A percentile compares a stretch with the other conserved stretches of the same genome.
Evolutionary conservation across 2,329 filamentous ascomycete genomes (phyloP).

Genomic region (Zymoseptoria brevis): DNA sequence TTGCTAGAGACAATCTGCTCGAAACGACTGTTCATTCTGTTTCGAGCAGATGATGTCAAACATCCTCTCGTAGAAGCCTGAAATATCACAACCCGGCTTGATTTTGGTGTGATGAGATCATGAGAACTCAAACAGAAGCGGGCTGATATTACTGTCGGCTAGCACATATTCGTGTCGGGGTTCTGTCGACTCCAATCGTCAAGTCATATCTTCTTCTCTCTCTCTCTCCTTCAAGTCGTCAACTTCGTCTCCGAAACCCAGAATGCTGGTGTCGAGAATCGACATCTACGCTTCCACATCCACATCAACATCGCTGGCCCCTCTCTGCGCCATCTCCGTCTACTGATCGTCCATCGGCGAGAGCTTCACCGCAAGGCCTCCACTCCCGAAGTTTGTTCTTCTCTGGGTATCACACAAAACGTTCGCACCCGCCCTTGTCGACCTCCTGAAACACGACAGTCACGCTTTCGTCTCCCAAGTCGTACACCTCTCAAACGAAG

Average conservation of each 20-base stretch:
- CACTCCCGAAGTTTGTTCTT: background rate
- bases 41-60: too few relatives aligned
- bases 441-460: background rate
- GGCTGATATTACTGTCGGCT: background rate
- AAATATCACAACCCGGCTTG: too few relatives aligned
- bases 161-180: background rate
- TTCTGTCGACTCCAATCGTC: background rate
- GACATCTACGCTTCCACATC: background rate
- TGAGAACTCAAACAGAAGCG: background rate
- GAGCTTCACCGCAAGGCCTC: too few relatives aligned
- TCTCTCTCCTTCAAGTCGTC: background rate
- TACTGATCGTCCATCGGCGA: background rate
- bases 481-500: constrained; percentile 54
- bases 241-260: background rate
- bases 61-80: too few relatives aligned
- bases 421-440: background rate
- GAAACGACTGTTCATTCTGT: too few relatives aligned
- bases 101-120: too few relatives aligned
- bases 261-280: background rate
- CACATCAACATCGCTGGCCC: background rate
- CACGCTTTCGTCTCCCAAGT: background rate
- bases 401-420: background rate
- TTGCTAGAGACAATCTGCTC: too few relatives aligned
- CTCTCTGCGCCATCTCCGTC: background rate
- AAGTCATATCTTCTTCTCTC: background rate